Conservation (phyloP, 179 eudicot species). For the Silene coronaria region DNA sequence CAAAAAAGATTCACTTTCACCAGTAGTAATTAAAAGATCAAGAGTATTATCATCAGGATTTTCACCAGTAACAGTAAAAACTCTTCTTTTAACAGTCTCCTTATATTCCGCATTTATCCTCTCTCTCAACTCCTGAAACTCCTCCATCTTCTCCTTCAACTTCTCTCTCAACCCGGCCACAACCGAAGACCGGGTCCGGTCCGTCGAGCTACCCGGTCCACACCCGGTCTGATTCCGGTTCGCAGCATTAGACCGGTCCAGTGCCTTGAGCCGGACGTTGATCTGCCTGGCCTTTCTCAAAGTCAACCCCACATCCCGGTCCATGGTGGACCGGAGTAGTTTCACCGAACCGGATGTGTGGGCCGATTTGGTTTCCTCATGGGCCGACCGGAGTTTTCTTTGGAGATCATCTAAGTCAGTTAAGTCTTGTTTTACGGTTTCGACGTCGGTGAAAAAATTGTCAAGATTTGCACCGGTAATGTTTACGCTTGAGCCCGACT, state of each 20-base stretch:
- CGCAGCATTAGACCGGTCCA: slow-evolving; percentile 28
- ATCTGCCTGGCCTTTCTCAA: slow-evolving; percentile 28
- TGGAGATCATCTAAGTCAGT: slow-evolving; percentile 17
- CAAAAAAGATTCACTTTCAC: slow-evolving; percentile 33
- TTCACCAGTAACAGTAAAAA: slow-evolving; percentile 37
- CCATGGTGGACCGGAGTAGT: slow-evolving; percentile 31
- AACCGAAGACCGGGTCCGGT: slow-evolving; percentile 25
- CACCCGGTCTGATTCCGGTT: slow-evolving; percentile 27
- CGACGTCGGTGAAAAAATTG: slow-evolving; percentile 31
- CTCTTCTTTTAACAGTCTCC: slow-evolving; percentile 32
- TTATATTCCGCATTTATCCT: slow-evolving; percentile 31
- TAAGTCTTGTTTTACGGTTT: slow-evolving; percentile 25
- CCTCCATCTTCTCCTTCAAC: slow-evolving; percentile 34
- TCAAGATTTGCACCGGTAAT: slow-evolving; percentile 25
- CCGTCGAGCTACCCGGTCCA: slow-evolving; percentile 34
- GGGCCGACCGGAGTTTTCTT: slow-evolving; percentile 20
- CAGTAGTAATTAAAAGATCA: slow-evolving; percentile 32
- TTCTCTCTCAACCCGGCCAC: slow-evolving; percentile 29
- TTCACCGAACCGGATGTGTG: slow-evolving; percentile 26
- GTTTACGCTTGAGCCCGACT: slow-evolving; percentile 14
- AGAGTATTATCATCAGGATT: slow-evolving; percentile 31
- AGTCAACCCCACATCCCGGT: slow-evolving; percentile 22
- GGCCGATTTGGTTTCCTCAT: slow-evolving; percentile 32
- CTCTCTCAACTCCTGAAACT: slow-evolving; percentile 32
- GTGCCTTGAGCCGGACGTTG: slow-evolving; percentile 25